Conservation (phyloP, 2,329 filamentous ascomycete genomes). For the Seiridium cupressi region DNA sequence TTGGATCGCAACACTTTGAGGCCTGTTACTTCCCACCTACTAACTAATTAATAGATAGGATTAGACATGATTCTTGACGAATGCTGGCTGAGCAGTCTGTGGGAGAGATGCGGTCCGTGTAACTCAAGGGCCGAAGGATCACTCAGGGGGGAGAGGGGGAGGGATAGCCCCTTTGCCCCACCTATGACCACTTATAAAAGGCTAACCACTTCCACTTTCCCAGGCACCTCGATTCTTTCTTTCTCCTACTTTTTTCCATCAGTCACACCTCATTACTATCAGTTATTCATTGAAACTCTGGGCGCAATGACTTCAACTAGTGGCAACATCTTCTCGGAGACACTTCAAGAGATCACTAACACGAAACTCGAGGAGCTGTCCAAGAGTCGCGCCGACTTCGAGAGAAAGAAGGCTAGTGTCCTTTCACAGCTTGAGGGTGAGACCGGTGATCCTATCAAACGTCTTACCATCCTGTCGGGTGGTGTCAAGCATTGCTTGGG, state of each 20-base stretch:
- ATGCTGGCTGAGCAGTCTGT: too few relatives aligned
- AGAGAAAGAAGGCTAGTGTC: constrained; percentile 29
- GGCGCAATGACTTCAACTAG: constrained; percentile 7
- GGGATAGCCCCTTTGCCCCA: neutral
- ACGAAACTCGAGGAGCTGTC: constrained; percentile 42
- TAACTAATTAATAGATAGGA: too few relatives aligned
- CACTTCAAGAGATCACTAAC: constrained; percentile 40
- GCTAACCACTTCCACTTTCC: neutral
- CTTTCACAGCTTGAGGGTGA: constrained; percentile 25
- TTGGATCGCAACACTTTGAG: too few relatives aligned
- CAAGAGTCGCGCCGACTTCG: constrained; percentile 36
- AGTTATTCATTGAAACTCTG: neutral
- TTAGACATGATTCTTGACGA: too few relatives aligned
- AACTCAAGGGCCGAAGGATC: neutral
- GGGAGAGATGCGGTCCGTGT: neutral
- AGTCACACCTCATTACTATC: neutral
- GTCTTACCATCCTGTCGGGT: constrained; percentile 29
- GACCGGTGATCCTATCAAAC: constrained; percentile 20
- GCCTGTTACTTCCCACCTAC: too few relatives aligned
- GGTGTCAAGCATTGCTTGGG: constrained; percentile 35
- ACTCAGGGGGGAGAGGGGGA: neutral
- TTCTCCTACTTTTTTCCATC: neutral
- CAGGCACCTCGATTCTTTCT: neutral
- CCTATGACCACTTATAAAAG: neutral
- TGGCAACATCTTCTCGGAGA: constrained; percentile 39